Base-by-base conservation (phyloP, 805 yeast species). In the Cyberlindnera lachancei region DNA sequence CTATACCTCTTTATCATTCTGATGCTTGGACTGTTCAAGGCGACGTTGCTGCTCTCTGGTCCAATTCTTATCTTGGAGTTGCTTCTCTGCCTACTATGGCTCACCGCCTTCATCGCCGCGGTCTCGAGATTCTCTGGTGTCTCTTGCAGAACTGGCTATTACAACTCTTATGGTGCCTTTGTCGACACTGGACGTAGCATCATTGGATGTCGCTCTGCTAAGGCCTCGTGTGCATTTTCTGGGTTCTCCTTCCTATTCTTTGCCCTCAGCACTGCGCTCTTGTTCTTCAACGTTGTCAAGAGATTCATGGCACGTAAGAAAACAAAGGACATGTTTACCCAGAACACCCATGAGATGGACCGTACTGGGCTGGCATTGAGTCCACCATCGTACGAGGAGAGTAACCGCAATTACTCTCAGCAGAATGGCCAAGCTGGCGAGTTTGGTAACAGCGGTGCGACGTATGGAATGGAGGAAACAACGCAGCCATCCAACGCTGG, bases 41-140 rank as follows among this genome's bases (percentile, higher is more conserved):
- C 54, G 15, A 22, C 37, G 5, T 25, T 46, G 23, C 41, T 56
- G 10, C 32, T 47, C 16, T 46, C 53, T 7, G 61, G 60, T 24
- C 35, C 45, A 1, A 23, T 53, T 19, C 31, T 56, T 7, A 14
- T 52, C 7, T 35, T 45, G 15, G 66, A 60, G 36, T 23, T 46
- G 5, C 18, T 58, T 6, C 18, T 59, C 24, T 27, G 47, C 11
- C 28, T 55, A 18, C 31, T 60, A 15, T 58, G 62, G 62, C 34
- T 61, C n/a, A 40, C 52, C 29, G 52, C 56, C 1, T 61, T 59
- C 30, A 48, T 61, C 30, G 60, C 60, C 15, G 42, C 48, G 11
- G 61, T 62, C 6, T 36, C 54, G 9, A 41, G 45, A 4, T 50
- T 51, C 31, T 55, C 61, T 24, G 45, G 50, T 11, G 45, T 39